A percentile compares a stretch with the other conserved stretches of the same genome.
These are phyloP conservation scores for Tuber magnatum DNA, from an alignment of 495 filamentous ascomycete genomes.

Conservation along the genomic window DNA sequence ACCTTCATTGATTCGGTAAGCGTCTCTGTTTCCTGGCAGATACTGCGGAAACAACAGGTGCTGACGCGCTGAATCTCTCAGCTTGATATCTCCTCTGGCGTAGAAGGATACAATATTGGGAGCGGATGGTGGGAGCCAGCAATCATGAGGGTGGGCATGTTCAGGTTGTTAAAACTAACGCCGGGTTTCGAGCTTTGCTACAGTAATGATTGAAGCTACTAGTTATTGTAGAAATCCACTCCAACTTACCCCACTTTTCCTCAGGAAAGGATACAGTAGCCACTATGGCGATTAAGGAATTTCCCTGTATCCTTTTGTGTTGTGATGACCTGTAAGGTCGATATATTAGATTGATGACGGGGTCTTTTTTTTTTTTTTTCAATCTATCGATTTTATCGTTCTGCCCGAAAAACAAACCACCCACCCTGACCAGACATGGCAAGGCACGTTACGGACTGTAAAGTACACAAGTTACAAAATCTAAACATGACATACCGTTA, in stretches of 20 bases:
- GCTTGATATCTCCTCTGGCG: conserved; percentile 41
- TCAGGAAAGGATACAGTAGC: not conserved
- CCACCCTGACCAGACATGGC: not conserved
- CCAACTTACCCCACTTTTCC: not conserved
- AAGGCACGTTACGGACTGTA: not conserved
- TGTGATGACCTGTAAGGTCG: conserved; percentile 2
- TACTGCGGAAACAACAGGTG: conserved; percentile 10
- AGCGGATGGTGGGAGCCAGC: not conserved
- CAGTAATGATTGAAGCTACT: not conserved
- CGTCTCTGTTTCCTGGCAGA: conserved; percentile 16
- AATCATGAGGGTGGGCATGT: not conserved
- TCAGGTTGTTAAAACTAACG: not conserved
- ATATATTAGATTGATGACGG: conserved; percentile 8
- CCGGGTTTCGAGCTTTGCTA: not conserved
- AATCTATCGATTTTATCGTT: conserved; percentile 16
- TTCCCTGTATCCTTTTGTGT: not conserved
- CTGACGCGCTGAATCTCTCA: conserved; percentile 26
- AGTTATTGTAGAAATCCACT: not conserved
- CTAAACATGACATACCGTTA: not conserved
- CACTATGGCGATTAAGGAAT: not conserved
- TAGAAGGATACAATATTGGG: conserved; percentile 19
- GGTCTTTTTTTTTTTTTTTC: conserved; percentile 19
- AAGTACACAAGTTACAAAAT: too few species aligned
- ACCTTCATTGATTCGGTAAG: conserved; percentile 85
- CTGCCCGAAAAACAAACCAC: conserved; percentile 24